These are phyloP conservation scores for Candida sojae DNA, from an alignment of 1,139 yeast genomes.

Conservation along the genomic window DNA sequence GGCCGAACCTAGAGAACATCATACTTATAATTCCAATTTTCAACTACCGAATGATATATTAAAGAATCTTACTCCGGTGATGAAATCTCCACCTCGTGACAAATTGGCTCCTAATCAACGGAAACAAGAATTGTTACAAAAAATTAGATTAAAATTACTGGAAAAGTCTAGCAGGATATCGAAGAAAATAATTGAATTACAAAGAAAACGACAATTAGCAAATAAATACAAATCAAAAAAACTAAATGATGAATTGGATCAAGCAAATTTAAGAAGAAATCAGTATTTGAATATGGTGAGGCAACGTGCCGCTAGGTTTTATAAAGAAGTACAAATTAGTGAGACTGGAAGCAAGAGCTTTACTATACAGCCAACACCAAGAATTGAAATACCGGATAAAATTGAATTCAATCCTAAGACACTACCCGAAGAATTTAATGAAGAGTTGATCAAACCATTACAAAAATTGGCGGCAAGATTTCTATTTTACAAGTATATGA, in stretches of 20 bases:
- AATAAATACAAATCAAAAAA: slow-evolving; percentile 12
- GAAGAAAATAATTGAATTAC: slow-evolving; percentile 16
- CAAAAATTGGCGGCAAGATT: slow-evolving; percentile 3
- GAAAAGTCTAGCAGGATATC: slow-evolving; percentile 16
- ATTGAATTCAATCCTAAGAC: no score
- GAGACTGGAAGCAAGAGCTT: neutral
- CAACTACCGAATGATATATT: slow-evolving; percentile 20
- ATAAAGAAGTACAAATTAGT: slow-evolving; percentile 3
- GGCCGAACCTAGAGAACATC: neutral
- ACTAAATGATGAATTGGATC: slow-evolving; percentile 14
- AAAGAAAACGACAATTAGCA: slow-evolving; percentile 12
- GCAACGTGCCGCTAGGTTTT: slow-evolving; percentile 16
- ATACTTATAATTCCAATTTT: slow-evolving; percentile 12
- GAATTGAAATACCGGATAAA: no score
- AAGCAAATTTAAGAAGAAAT: slow-evolving; percentile 21
- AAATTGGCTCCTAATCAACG: slow-evolving; percentile 6
- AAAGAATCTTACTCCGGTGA: slow-evolving; percentile 22
- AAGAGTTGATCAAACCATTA: neutral
- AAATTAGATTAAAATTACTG: slow-evolving; percentile 13
- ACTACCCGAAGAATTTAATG: neutral
- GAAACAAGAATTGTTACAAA: slow-evolving; percentile 7
- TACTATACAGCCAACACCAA: neutral
- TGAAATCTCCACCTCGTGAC: slow-evolving; percentile 9
- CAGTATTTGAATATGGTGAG: slow-evolving; percentile 17
- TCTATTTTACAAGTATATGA: slow-evolving; percentile 11